A percentile compares a stretch with the other conserved stretches of the same genome.
Evolutionary conservation across 2,329 filamentous ascomycete genomes (phyloP).

Genomic region (Chaetothyriales sp.): DNA sequence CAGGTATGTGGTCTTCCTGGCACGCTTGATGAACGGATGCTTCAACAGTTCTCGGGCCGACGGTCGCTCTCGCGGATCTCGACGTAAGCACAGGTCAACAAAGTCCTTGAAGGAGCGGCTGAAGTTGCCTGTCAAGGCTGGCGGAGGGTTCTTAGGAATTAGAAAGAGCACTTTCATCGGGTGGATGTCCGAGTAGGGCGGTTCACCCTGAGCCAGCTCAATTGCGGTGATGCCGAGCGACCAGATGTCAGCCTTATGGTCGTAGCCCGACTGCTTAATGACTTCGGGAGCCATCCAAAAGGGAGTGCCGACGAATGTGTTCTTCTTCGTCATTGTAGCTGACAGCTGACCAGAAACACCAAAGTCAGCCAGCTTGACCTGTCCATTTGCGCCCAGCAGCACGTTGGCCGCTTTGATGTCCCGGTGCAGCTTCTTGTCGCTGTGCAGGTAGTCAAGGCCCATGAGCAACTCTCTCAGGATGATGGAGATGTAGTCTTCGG

Average conservation of each 20-base stretch:
- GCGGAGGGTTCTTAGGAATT: constrained; percentile 86
- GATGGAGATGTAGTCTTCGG: constrained; percentile 93
- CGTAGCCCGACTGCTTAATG: constrained; percentile 95
- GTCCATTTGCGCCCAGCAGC: constrained; percentile 71
- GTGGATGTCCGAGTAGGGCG: constrained; percentile 89
- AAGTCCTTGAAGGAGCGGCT: constrained; percentile 74
- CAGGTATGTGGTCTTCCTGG: constrained; percentile 90
- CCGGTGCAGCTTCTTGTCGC: constrained; percentile 87
- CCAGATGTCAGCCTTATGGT: constrained; percentile 97
- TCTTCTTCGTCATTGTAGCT: constrained; percentile 98
- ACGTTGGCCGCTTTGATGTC: constrained; percentile 98
- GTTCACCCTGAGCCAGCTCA: constrained; percentile 80
- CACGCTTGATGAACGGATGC: constrained; percentile 77
- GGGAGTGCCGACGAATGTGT: constrained; percentile 93
- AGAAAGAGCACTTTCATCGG: constrained; percentile 97
- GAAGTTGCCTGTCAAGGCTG: constrained; percentile 64
- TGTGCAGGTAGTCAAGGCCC: constrained; percentile 82
- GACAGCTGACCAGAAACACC: constrained; percentile 92
- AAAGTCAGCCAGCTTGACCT: constrained; percentile 95
- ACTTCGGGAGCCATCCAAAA: constrained; percentile 99
- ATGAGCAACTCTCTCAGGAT: constrained; percentile 79
- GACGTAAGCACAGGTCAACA: constrained; percentile 65
- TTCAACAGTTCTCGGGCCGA: constrained; percentile 74
- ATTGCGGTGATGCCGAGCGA: constrained; percentile 88
- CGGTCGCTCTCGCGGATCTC: constrained; percentile 78